A percentile compares a stretch with the other conserved stretches of the same genome.
phyloP scores from a whole-genome alignment of 305 asterid species.

The Solanum hybrid region DNA sequence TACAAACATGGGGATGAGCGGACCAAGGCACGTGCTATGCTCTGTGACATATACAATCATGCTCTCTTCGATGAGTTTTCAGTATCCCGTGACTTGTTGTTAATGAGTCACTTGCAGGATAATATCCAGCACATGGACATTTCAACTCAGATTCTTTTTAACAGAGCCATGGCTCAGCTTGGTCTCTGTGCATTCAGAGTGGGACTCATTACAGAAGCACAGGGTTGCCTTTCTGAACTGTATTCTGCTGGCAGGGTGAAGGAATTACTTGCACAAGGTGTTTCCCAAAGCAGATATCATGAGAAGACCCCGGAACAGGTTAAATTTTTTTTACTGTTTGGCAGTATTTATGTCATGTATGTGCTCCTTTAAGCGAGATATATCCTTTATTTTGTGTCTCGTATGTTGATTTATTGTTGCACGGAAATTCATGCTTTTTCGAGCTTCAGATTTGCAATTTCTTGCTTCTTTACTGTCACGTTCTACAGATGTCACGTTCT shows the following conservation, averaged over 20 bases:
- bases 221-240: slow-evolving; percentile 79
- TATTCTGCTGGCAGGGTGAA: slow-evolving; percentile 92
- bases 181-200: slow-evolving; percentile 86
- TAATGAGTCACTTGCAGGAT: slow-evolving; percentile 98
- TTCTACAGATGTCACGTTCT: neutral
- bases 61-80: slow-evolving; percentile 79
- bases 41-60: slow-evolving; percentile 86
- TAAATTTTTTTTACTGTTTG: neutral
- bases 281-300: slow-evolving; percentile 84
- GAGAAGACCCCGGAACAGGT: slow-evolving; percentile 99
- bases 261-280: slow-evolving; percentile 94
- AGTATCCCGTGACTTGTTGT: slow-evolving; percentile 68
- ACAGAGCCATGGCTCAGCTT: slow-evolving; percentile 94
- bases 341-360: neutral
- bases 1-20: slow-evolving; percentile 70
- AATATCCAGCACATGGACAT: slow-evolving; percentile 93
- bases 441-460: neutral
- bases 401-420: neutral
- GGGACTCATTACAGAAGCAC: slow-evolving; percentile 69
- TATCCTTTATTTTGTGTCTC: neutral
- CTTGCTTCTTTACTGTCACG: neutral
- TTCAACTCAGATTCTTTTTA: slow-evolving; percentile 83
- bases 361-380: neutral
- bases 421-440: neutral
- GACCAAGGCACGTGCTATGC: slow-evolving; percentile 98